A percentile compares a stretch with the other conserved stretches of the same genome.
phyloP scores from a whole-genome alignment of 169 alveolate genomes.

The Perkinsus chesapeaki region DNA sequence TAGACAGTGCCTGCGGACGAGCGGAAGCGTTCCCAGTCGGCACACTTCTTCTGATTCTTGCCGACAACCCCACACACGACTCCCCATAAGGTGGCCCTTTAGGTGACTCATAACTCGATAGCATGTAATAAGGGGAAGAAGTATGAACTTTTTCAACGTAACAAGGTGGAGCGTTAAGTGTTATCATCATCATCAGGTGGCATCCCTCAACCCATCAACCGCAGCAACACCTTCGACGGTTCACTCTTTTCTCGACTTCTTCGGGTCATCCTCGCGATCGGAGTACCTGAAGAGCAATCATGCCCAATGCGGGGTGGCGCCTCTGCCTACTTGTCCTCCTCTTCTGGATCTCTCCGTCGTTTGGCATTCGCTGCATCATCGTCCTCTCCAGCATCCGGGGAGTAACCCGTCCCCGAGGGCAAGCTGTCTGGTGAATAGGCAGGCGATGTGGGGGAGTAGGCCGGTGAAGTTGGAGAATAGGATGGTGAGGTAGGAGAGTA shows the following conservation, averaged over 20 bases:
- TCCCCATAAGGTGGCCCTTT: too few species aligned
- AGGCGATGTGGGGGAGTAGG: constrained; percentile 59
- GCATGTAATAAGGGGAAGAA: background rate
- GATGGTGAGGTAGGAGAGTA: constrained; percentile 73
- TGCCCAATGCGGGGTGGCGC: background rate
- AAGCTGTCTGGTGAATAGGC: constrained; percentile 5
- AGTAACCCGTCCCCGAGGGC: background rate
- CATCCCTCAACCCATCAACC: background rate
- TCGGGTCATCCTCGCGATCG: background rate
- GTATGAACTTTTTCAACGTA: background rate
- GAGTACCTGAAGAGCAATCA: background rate
- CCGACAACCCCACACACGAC: background rate
- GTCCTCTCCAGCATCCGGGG: background rate
- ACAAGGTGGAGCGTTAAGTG: too few species aligned
- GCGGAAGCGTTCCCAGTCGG: too few species aligned
- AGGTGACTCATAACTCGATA: too few species aligned
- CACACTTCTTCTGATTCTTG: too few species aligned
- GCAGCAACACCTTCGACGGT: background rate
- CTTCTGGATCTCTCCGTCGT: background rate
- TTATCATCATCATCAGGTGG: too few species aligned
- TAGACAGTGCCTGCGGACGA: too few species aligned
- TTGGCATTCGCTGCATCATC: background rate
- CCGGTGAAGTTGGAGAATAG: constrained; percentile 67
- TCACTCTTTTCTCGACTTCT: background rate
- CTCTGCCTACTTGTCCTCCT: background rate